Conservation (phyloP, 306 rosid species). For the Quercus aquifolioides region DNA sequence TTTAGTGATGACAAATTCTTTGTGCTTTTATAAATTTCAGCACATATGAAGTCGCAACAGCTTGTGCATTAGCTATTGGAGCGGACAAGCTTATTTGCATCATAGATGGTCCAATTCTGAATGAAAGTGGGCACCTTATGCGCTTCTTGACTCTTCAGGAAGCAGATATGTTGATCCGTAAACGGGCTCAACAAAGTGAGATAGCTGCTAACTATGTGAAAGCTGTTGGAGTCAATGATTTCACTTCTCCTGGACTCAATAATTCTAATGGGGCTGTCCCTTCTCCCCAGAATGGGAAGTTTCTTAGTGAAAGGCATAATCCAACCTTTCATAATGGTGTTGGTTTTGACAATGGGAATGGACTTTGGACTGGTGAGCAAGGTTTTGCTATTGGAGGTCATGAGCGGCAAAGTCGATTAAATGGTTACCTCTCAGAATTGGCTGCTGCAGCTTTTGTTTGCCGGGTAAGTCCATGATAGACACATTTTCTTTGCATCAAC, state of each 20-base stretch:
- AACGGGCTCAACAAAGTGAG: slow-evolving; percentile 90
- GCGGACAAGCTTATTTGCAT: slow-evolving; percentile 93
- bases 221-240: slow-evolving; percentile 64
- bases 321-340: slow-evolving; percentile 77
- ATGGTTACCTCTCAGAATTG: slow-evolving; percentile 91
- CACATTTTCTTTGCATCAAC: slow-evolving; percentile 2
- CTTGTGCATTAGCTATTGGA: slow-evolving; percentile 89
- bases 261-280: slow-evolving; percentile 34
- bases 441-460: slow-evolving; percentile 99
- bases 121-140: slow-evolving; percentile 75
- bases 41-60: slow-evolving; percentile 96
- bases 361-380: slow-evolving; percentile 76
- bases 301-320: slow-evolving; percentile 29
- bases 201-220: slow-evolving; percentile 92
- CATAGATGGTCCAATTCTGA: slow-evolving; percentile 90
- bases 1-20: slow-evolving; percentile 13
- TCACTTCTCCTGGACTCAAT: slow-evolving; percentile 32
- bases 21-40: slow-evolving; percentile 40
- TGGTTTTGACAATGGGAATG: slow-evolving; percentile 87
- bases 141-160: slow-evolving; percentile 85
- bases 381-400: slow-evolving; percentile 94
- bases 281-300: slow-evolving; percentile 47
- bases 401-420: slow-evolving; percentile 77
- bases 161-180: slow-evolving; percentile 83
- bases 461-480: slow-evolving; percentile 53